Conservation (phyloP, 768 basidiomycete genomes). For the Amanita phalloides region DNA sequence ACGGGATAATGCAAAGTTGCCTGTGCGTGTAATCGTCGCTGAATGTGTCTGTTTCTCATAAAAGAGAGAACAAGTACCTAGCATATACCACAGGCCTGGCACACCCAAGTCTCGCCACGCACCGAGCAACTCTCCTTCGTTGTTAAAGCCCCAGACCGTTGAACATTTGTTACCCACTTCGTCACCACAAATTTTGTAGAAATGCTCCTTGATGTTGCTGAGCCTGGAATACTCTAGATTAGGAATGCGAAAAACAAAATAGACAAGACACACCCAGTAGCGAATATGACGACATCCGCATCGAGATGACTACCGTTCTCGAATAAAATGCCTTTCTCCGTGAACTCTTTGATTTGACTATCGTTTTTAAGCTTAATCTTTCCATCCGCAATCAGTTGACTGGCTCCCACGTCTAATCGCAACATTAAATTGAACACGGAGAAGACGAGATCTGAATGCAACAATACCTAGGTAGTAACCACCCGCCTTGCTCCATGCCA, state of each 20-base stretch:
- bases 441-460: neutral
- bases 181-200: slow-evolving; percentile 31
- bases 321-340: slow-evolving; percentile 28
- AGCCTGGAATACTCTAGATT: slow-evolving; percentile 20
- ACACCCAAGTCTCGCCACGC: slow-evolving; percentile 37
- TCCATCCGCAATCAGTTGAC: slow-evolving; percentile 46
- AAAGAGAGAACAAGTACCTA: slow-evolving; percentile 26
- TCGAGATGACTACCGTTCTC: slow-evolving; percentile 31
- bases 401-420: slow-evolving; percentile 37
- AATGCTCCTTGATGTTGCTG: slow-evolving; percentile 26
- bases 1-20: slow-evolving; percentile 43
- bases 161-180: slow-evolving; percentile 31
- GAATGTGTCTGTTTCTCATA: neutral
- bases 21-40: slow-evolving; percentile 12
- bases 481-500: slow-evolving; percentile 21
- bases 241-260: neutral
- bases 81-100: slow-evolving; percentile 45
- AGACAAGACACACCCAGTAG: slow-evolving; percentile 27
- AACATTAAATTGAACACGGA: neutral
- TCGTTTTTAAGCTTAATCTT: slow-evolving; percentile 62
- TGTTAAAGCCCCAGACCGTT: slow-evolving; percentile 50
- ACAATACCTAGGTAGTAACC: slow-evolving; percentile 27
- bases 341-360: slow-evolving; percentile 30
- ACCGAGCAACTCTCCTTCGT: slow-evolving; percentile 48
- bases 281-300: slow-evolving; percentile 40